phyloP scores from a whole-genome alignment of 148 eudicot genomes.

The Limonium bicolor region DNA sequence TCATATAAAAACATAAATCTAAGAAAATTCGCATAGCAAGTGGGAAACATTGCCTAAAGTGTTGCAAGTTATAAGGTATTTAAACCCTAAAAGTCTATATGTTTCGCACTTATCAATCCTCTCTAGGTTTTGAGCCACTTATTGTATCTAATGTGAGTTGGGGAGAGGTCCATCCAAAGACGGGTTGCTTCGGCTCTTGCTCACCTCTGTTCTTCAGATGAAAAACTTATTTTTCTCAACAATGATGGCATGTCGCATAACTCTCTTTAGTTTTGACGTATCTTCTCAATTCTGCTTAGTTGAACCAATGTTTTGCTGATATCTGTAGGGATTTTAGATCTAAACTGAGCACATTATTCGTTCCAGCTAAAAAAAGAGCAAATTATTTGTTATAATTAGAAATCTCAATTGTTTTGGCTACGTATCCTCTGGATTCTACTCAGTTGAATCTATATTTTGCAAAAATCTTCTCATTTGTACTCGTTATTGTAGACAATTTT shows the following conservation, averaged over 20 bases:
- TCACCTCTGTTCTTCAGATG: constrained; percentile 77
- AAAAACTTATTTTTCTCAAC: constrained; percentile 55
- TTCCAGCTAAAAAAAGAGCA: not conserved
- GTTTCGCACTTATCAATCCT: no score
- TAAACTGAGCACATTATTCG: not conserved
- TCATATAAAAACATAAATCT: no score
- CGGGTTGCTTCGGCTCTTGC: constrained; percentile 85
- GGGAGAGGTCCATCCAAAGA: constrained; percentile 45
- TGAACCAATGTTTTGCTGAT: not conserved
- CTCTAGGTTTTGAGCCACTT: constrained; percentile 60
- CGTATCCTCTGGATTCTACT: no score
- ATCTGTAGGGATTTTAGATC: not conserved
- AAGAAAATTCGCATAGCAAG: no score
- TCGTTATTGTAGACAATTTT: no score
- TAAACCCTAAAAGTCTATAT: no score
- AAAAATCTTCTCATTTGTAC: no score
- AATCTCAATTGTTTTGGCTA: no score
- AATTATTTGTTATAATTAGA: constrained; percentile 6
- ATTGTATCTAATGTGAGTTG: constrained; percentile 60
- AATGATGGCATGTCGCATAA: constrained; percentile 30
- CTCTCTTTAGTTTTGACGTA: not conserved
- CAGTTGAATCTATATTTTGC: no score
- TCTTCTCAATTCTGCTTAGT: constrained; percentile 1
- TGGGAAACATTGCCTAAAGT: no score
- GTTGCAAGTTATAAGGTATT: no score